phyloP scores from a whole-genome alignment of 148 eudicot species.

The Rhododendron simsii region DNA sequence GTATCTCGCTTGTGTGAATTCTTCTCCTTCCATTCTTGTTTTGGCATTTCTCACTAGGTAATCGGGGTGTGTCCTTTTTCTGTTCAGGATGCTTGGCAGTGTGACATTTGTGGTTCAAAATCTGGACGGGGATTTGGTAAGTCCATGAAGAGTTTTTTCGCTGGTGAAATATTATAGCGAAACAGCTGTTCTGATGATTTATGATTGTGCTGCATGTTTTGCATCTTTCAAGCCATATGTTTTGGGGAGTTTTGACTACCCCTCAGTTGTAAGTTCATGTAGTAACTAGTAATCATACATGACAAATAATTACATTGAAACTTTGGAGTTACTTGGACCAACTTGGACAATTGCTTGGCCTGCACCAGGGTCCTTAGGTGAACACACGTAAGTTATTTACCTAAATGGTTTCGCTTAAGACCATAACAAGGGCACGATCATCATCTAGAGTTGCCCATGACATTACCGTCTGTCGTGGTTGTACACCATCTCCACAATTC shows the following conservation, averaged over 20 bases:
- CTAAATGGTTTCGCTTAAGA: too few relatives aligned
- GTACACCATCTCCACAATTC: too few relatives aligned
- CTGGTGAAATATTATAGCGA: not conserved
- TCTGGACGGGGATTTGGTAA: conserved; percentile 95
- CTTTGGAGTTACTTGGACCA: not conserved
- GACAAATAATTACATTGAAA: not conserved
- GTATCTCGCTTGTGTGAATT: not conserved
- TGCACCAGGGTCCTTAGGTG: too few relatives aligned
- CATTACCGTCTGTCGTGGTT: too few relatives aligned
- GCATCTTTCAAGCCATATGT: not conserved
- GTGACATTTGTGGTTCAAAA: conserved; percentile 91
- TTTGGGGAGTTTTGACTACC: not conserved
- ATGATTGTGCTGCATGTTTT: not conserved
- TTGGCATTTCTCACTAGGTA: conserved; percentile 11
- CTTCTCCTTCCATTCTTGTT: not conserved
- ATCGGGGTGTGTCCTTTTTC: conserved; percentile 10
- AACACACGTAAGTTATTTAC: too few relatives aligned
- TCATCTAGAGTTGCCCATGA: too few relatives aligned
- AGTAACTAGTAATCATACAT: not conserved
- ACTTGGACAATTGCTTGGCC: not conserved
- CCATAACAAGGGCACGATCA: too few relatives aligned
- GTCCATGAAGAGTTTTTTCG: conserved; percentile 16
- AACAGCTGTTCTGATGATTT: not conserved
- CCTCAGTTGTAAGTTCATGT: not conserved
- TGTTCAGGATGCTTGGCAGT: conserved; percentile 86